Evolutionary conservation across 2,329 filamentous ascomycete genomes (phyloP).

Genomic region (Aspergillus calidoustus): DNA sequence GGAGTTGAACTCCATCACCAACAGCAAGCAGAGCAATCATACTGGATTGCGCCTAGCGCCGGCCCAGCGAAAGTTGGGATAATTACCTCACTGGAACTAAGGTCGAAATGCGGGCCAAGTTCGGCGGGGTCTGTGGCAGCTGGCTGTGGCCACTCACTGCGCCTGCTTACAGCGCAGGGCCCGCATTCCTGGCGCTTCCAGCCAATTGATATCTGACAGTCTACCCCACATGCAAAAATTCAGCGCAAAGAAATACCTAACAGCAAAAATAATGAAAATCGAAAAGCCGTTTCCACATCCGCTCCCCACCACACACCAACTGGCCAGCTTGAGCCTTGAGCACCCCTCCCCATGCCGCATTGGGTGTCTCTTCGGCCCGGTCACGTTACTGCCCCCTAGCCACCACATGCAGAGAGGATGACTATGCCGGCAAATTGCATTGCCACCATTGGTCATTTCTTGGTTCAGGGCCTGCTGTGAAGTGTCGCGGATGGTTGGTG

Average conservation of each 20-base stretch:
- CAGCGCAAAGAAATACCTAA: background rate
- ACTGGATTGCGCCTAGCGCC: conserved; percentile 14
- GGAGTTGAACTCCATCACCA: conserved; percentile 9
- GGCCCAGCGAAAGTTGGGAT: conserved; percentile 7
- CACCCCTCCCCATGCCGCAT: conserved; percentile 14
- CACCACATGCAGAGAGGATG: conserved; percentile 15
- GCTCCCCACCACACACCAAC: background rate
- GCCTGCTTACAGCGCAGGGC: conserved; percentile 17
- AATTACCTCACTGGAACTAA: conserved; percentile 17
- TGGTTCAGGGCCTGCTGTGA: background rate
- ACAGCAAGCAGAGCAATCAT: conserved; percentile 9
- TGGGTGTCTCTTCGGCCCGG: conserved; percentile 28
- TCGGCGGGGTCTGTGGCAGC: conserved; percentile 22
- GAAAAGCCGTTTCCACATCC: conserved; percentile 19
- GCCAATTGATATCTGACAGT: background rate
- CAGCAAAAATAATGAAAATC: conserved; percentile 6
- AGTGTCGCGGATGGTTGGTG: background rate
- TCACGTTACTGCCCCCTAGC: conserved; percentile 30
- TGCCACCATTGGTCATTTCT: conserved; percentile 16
- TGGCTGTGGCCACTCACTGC: conserved; percentile 18
- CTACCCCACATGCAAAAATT: background rate
- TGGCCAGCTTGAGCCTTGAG: background rate
- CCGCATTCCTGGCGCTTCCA: background rate
- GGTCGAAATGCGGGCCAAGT: conserved; percentile 23
- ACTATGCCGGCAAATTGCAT: conserved; percentile 11